Evolutionary conservation across 225 moss, liverwort and hornwort species (phyloP).

Genomic region (Lunularia cruciata): DNA sequence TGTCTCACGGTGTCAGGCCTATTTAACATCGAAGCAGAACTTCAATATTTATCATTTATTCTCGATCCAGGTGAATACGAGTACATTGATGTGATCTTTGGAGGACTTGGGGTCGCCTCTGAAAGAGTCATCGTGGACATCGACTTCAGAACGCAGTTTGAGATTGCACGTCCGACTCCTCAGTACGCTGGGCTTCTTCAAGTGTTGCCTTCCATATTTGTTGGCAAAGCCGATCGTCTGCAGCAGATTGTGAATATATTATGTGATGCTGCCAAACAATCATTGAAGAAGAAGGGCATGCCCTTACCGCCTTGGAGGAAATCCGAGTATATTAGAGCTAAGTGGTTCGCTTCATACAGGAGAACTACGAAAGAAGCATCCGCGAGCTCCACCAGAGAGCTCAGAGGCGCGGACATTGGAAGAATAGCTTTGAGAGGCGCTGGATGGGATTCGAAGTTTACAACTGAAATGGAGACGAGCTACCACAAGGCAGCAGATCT

Average conservation of each 20-base stretch:
- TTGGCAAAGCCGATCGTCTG: constrained; percentile 65
- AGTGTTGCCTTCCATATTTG: constrained; percentile 54
- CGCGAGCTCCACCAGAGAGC: constrained; percentile 5
- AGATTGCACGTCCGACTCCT: constrained; percentile 74
- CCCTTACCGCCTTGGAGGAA: constrained; percentile 90
- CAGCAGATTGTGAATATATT: constrained; percentile 69
- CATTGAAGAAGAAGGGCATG: constrained; percentile 82
- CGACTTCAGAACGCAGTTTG: constrained; percentile 76
- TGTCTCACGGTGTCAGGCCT: background rate
- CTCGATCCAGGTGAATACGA: constrained; percentile 70
- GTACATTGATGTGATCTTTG: constrained; percentile 66
- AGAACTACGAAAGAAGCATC: constrained; percentile 64
- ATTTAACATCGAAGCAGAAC: background rate
- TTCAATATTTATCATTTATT: background rate
- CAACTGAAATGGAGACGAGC: constrained; percentile 60
- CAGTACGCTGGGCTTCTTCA: constrained; percentile 59
- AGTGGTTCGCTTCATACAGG: constrained; percentile 80
- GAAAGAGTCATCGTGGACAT: constrained; percentile 70
- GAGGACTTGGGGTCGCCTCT: constrained; percentile 35
- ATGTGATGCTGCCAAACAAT: constrained; percentile 75
- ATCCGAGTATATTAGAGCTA: constrained; percentile 77
- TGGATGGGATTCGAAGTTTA: constrained; percentile 69
- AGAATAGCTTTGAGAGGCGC: constrained; percentile 51
- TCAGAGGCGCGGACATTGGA: constrained; percentile 35
- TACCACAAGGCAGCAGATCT: constrained; percentile 47